Conservation (phyloP, 306 rosid genomes). For the Quercus glauca region DNA sequence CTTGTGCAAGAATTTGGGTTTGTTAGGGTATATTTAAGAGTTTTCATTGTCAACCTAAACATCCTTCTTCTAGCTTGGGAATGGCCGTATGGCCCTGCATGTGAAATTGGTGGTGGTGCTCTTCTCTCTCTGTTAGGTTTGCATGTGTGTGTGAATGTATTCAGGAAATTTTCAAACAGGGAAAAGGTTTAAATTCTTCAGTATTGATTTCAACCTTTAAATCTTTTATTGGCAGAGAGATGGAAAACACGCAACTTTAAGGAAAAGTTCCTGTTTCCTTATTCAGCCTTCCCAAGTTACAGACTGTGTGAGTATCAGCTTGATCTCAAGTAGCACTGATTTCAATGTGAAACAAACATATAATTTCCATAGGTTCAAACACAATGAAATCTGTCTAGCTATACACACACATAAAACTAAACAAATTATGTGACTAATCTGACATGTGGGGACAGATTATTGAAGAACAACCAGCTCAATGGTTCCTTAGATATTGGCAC, state of each 20-base stretch:
- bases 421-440: too few relatives aligned
- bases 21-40: not conserved
- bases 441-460: too few relatives aligned
- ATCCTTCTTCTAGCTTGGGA: not conserved
- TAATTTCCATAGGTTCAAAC: not conserved
- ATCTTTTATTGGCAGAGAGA: conserved; percentile 20
- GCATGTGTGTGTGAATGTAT: not conserved
- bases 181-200: not conserved
- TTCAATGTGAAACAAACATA: not conserved
- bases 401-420: not conserved
- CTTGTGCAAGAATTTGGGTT: not conserved
- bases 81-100: too few relatives aligned
- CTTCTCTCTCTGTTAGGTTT: not conserved
- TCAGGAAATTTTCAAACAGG: not conserved
- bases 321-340: not conserved
- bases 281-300: conserved; percentile 26
- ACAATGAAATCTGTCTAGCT: not conserved
- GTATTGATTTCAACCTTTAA: not conserved
- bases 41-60: not conserved
- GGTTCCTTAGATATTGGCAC: too few relatives aligned
- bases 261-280: conserved; percentile 29
- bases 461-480: too few relatives aligned
- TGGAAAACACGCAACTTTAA: conserved; percentile 26
- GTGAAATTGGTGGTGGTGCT: too few relatives aligned
- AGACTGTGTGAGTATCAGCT: conserved; percentile 35